phyloP scores from a whole-genome alignment of 805 yeast genomes.

The Ogataea trehalophila region DNA sequence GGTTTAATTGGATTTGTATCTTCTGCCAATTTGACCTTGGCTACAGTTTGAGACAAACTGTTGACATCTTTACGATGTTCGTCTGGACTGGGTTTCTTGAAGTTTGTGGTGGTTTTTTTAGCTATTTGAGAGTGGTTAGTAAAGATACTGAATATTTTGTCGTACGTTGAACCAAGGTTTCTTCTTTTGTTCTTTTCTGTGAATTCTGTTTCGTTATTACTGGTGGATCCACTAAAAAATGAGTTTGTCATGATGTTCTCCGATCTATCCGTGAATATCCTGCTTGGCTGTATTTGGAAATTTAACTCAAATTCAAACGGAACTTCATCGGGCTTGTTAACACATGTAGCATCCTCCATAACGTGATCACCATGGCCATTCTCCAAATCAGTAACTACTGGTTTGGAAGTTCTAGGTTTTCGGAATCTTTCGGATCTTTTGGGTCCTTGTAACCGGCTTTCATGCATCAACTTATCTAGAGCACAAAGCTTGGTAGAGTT shows the following conservation, averaged over 20 bases:
- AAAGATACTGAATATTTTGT: constrained; percentile 13
- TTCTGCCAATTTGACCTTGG: constrained; percentile 18
- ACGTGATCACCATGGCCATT: not conserved
- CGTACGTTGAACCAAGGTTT: constrained; percentile 2
- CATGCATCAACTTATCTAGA: not conserved
- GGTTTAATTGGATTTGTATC: constrained; percentile 2
- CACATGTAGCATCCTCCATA: not conserved
- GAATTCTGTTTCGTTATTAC: not conserved
- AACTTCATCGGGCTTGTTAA: not conserved
- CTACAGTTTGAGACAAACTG: constrained; percentile 21
- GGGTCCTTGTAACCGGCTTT: not conserved
- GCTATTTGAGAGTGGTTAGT: constrained; percentile 39
- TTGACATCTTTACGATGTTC: constrained; percentile 36
- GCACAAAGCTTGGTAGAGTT: not conserved
- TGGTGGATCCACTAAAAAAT: not conserved
- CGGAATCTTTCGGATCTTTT: not conserved
- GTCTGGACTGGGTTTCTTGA: constrained; percentile 77
- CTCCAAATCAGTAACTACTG: no score
- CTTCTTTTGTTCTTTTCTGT: constrained; percentile 5
- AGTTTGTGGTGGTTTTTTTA: constrained; percentile 46
- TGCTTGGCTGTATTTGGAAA: constrained; percentile 1
- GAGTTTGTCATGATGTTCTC: constrained; percentile 9
- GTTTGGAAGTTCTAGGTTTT: not conserved
- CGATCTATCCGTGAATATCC: constrained; percentile 6
- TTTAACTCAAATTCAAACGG: constrained; percentile 8